Conservation (phyloP, 306 rosid genomes). For the Oxytropis ochrocephala region DNA sequence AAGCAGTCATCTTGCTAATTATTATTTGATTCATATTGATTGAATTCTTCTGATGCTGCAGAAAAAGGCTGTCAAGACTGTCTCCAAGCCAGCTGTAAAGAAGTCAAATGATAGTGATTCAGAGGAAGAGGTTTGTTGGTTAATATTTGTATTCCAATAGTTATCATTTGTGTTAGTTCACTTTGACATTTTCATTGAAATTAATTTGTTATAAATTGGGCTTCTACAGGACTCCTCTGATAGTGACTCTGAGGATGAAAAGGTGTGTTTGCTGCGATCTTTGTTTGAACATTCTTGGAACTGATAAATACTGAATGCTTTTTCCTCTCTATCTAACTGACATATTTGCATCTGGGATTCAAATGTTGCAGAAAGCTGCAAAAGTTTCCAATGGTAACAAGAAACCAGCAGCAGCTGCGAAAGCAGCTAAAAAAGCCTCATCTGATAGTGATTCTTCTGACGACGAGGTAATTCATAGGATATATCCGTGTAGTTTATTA, state of each 20-base stretch:
- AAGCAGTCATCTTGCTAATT: not conserved
- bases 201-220: not conserved
- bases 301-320: not conserved
- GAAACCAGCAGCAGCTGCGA: slow-evolving; percentile 7
- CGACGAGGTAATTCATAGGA: slow-evolving; percentile 19
- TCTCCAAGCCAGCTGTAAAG: not conserved
- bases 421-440: slow-evolving; percentile 27
- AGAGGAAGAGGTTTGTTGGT: slow-evolving; percentile 4
- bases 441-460: slow-evolving; percentile 37
- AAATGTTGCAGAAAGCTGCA: slow-evolving; percentile 6
- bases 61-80: not conserved
- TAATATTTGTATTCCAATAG: not conserved
- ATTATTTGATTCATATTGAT: too few relatives aligned
- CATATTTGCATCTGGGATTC: not conserved
- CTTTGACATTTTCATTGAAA: not conserved
- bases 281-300: not conserved
- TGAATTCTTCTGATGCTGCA: not conserved
- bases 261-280: not conserved
- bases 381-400: slow-evolving; percentile 23
- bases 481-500: not conserved
- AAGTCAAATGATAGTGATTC: not conserved
- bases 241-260: slow-evolving; percentile 1
- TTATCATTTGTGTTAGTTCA: not conserved
- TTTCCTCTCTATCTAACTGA: not conserved
- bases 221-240: slow-evolving; percentile 6